phyloP scores from a whole-genome alignment of 2,329 filamentous ascomycete species.

The Pestalotiopsis sp. region DNA sequence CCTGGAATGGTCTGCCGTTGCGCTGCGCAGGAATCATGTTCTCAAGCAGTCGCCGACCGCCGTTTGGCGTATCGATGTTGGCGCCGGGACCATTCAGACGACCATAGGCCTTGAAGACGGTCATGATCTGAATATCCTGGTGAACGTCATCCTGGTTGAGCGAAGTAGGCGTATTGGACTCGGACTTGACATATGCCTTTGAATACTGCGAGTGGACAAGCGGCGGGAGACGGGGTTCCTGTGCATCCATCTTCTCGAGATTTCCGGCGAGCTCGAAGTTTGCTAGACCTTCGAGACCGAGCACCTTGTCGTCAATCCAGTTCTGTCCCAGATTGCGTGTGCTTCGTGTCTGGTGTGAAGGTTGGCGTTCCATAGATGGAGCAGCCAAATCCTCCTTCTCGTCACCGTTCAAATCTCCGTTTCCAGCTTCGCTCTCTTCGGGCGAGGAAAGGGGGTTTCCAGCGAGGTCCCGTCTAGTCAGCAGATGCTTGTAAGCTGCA shows the following conservation, averaged over 20 bases:
- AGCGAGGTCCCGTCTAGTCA: slow-evolving; percentile 57
- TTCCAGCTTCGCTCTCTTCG: slow-evolving; percentile 56
- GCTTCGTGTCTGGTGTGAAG: slow-evolving; percentile 66
- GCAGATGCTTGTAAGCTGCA: slow-evolving; percentile 63
- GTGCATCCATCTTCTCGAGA: slow-evolving; percentile 56
- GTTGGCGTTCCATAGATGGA: slow-evolving; percentile 63
- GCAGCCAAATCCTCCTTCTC: slow-evolving; percentile 52
- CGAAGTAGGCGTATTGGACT: slow-evolving; percentile 58
- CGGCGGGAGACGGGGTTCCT: slow-evolving; percentile 62
- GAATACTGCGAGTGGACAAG: slow-evolving; percentile 60
- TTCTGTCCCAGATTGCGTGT: slow-evolving; percentile 57
- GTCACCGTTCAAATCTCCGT: slow-evolving; percentile 52
- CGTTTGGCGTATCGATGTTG: slow-evolving; percentile 56
- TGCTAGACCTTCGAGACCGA: slow-evolving; percentile 62
- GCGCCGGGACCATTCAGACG: slow-evolving; percentile 54
- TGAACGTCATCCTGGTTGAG: slow-evolving; percentile 54
- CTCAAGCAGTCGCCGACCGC: slow-evolving; percentile 58
- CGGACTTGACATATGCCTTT: slow-evolving; percentile 57
- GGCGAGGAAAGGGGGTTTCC: slow-evolving; percentile 52
- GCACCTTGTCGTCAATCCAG: slow-evolving; percentile 58
- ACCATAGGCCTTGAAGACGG: slow-evolving; percentile 59
- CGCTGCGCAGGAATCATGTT: slow-evolving; percentile 52
- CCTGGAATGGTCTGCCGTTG: slow-evolving; percentile 47
- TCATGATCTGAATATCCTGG: slow-evolving; percentile 61
- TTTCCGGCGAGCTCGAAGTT: slow-evolving; percentile 63